phyloP scores from a whole-genome alignment of 108 stramenopile species.

The Aurantiochytrium sp. region DNA sequence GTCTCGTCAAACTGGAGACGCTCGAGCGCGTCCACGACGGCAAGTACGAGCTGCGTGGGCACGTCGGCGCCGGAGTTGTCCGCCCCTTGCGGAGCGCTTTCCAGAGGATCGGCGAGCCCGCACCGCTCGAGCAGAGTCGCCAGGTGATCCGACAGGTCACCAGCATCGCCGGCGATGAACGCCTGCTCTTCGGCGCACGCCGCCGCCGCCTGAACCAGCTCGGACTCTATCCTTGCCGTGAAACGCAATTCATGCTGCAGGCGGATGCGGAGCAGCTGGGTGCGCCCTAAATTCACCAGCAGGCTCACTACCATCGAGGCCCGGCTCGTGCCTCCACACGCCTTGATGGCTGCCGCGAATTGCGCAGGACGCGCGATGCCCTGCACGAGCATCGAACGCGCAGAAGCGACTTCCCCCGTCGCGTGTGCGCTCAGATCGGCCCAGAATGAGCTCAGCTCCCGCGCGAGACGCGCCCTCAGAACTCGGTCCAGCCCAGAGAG shows the following conservation, averaged over 20 bases:
- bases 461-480: neutral
- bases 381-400: neutral
- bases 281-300: conserved; percentile 50
- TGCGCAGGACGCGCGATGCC: conserved; percentile 35
- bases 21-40: conserved; percentile 47
- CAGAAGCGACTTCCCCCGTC: too few relatives aligned
- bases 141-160: neutral
- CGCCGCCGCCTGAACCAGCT: conserved; percentile 41
- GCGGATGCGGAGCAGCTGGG: conserved; percentile 55
- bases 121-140: conserved; percentile 46
- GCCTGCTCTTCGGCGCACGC: conserved; percentile 33
- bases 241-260: conserved; percentile 52
- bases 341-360: conserved; percentile 45
- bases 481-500: conserved; percentile 58
- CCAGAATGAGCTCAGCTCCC: neutral
- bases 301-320: neutral
- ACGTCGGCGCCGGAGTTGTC: too few relatives aligned
- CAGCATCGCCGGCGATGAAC: conserved; percentile 20
- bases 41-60: conserved; percentile 49
- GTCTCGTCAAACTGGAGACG: conserved; percentile 50
- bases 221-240: conserved; percentile 51
- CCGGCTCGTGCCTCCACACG: conserved; percentile 34
- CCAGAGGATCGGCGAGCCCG: conserved; percentile 56
- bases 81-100: too few relatives aligned
- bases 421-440: neutral